phyloP scores from a whole-genome alignment of 176 grass and related monocot genomes.

The Cenchrus fungigraminus region DNA sequence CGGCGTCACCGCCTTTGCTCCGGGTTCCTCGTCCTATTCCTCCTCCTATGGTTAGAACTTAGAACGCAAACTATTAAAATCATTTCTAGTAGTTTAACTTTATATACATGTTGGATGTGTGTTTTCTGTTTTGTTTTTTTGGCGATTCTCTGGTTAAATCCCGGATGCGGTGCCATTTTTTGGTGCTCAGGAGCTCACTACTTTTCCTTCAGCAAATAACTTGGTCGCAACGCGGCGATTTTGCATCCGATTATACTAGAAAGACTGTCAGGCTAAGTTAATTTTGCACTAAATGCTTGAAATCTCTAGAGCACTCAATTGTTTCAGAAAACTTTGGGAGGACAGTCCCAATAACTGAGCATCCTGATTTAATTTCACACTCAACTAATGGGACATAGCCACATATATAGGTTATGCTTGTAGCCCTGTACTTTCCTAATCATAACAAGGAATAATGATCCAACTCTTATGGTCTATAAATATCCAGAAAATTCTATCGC shows the following conservation, averaged over 20 bases:
- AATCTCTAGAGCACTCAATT: not conserved
- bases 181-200: not conserved
- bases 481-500: not conserved
- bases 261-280: not conserved
- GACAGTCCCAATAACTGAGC: not conserved
- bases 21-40: not conserved
- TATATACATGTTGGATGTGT: not conserved
- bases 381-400: not conserved
- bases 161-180: not conserved
- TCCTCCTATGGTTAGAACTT: conserved; percentile 45
- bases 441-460: not conserved
- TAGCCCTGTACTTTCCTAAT: not conserved
- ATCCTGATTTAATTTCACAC: not conserved
- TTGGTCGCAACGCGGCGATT: no score
- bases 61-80: conserved; percentile 4
- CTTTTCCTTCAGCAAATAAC: not conserved
- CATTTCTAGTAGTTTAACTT: not conserved
- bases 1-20: not conserved
- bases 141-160: not conserved
- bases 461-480: not conserved
- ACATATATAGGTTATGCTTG: not conserved
- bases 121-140: not conserved
- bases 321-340: not conserved
- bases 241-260: not conserved
- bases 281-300: not conserved